Conservation (phyloP, 2,329 filamentous ascomycete species). For the Hymenoscyphus occultus region DNA sequence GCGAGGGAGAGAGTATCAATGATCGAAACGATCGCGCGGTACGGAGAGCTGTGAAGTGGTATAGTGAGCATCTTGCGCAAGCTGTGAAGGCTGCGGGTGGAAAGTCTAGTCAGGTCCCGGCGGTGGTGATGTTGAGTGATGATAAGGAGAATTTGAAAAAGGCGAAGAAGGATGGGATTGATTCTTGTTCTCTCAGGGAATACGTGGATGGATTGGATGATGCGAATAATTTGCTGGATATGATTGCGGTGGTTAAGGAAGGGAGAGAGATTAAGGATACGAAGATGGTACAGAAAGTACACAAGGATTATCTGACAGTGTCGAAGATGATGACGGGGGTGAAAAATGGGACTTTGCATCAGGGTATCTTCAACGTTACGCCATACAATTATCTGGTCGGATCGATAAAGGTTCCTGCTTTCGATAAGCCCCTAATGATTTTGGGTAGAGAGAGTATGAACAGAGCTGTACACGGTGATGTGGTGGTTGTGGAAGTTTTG, state of each 20-base stretch:
- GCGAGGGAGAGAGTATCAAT: conserved; percentile 82
- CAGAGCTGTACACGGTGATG: conserved; percentile 83
- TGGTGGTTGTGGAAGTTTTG: conserved; percentile 89
- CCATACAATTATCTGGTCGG: conserved; percentile 98
- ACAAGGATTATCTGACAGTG: conserved; percentile 83
- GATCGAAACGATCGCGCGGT: conserved; percentile 95
- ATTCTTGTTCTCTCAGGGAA: conserved; percentile 64
- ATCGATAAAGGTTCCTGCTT: conserved; percentile 83
- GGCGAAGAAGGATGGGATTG: conserved; percentile 71
- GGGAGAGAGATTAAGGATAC: conserved; percentile 61
- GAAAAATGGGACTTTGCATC: conserved; percentile 83
- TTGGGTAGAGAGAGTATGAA: conserved; percentile 96
- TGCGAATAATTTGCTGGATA: conserved; percentile 81
- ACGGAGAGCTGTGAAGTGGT: conserved; percentile 83
- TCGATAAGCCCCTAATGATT: conserved; percentile 83
- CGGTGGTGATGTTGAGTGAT: conserved; percentile 90
- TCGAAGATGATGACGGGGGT: conserved; percentile 94
- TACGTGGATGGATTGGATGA: conserved; percentile 86
- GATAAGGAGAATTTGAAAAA: conserved; percentile 85
- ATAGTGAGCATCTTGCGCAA: conserved; percentile 72
- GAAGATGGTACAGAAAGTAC: conserved; percentile 66
- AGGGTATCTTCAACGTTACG: conserved; percentile 93
- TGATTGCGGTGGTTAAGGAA: conserved; percentile 81
- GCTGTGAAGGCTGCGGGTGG: conserved; percentile 53
- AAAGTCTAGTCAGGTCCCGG: conserved; percentile 58